These are phyloP conservation scores for Jackrogersella minutella DNA, from an alignment of 495 filamentous ascomycete species.

Conservation along the genomic window DNA sequence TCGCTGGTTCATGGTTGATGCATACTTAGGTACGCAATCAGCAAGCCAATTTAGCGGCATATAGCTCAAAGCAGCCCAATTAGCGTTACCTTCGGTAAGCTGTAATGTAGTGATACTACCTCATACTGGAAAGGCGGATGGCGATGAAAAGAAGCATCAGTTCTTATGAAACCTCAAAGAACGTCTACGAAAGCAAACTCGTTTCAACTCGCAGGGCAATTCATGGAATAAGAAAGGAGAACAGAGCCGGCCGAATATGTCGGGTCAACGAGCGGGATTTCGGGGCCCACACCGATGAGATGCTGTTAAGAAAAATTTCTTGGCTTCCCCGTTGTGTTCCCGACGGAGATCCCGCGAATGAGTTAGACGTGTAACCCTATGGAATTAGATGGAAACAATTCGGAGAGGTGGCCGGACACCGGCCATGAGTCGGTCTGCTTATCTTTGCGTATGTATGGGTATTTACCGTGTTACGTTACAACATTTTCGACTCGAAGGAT, in stretches of 20 bases:
- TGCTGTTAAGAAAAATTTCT: conserved; percentile 30
- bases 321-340: conserved; percentile 38
- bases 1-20: too few relatives aligned
- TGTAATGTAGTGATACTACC: conserved; percentile 3
- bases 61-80: background rate
- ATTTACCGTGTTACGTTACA: conserved; percentile 18
- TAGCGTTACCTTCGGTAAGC: conserved; percentile 1
- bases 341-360: conserved; percentile 24
- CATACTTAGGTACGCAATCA: background rate
- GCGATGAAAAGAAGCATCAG: too few relatives aligned
- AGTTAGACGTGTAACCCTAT: conserved; percentile 24
- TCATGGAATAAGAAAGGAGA: background rate
- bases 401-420: conserved; percentile 9
- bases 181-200: background rate
- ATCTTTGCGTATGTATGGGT: conserved; percentile 5
- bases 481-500: background rate
- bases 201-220: background rate
- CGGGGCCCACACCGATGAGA: conserved; percentile 36
- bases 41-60: background rate
- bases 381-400: conserved; percentile 32
- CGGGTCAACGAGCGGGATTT: conserved; percentile 22
- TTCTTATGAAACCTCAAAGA: background rate
- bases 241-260: conserved; percentile 16
- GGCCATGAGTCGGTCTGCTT: conserved; percentile 10
- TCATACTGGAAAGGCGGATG: background rate